Percentiles rank a stretch among this genome's conserved stretches.
phyloP scores from a whole-genome alignment of 2,329 filamentous ascomycete species.

The Scortechinia acanthostroma region DNA sequence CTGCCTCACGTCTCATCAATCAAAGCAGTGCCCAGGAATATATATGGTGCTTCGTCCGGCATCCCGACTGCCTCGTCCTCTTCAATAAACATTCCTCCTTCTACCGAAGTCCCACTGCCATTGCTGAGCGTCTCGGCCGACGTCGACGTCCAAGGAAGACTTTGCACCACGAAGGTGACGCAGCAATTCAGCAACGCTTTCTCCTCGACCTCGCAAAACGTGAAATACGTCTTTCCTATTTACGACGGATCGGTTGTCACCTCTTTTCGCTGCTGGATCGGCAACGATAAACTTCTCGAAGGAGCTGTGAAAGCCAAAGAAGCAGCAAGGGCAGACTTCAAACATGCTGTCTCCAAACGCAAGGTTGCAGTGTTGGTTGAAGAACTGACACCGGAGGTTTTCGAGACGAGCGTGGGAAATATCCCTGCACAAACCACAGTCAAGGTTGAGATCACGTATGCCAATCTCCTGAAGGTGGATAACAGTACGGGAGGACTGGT shows the following conservation, averaged over 20 bases:
- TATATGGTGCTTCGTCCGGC: no score
- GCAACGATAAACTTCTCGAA: slow-evolving; percentile 42
- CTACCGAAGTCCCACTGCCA: no score
- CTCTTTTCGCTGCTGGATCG: slow-evolving; percentile 58
- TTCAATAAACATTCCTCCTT: no score
- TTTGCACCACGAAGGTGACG: no score
- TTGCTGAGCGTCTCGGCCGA: no score
- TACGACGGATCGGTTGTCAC: slow-evolving; percentile 69
- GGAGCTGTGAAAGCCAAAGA: slow-evolving; percentile 63
- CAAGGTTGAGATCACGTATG: slow-evolving; percentile 54
- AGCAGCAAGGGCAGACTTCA: slow-evolving; percentile 50
- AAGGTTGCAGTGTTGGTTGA: slow-evolving; percentile 61
- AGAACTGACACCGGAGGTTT: slow-evolving; percentile 53
- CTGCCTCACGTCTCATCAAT: no score
- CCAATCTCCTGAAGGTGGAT: slow-evolving; percentile 69
- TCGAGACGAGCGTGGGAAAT: slow-evolving; percentile 62
- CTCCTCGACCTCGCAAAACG: no score
- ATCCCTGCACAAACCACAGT: slow-evolving; percentile 49
- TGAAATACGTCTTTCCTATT: slow-evolving; percentile 66
- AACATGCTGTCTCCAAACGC: slow-evolving; percentile 46
- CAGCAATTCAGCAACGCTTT: no score
- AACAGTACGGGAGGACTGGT: slow-evolving; percentile 59
- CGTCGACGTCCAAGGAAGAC: no score
- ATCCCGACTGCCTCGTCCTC: no score
- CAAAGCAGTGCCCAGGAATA: no score